phyloP scores from a whole-genome alignment of 2,329 filamentous ascomycete genomes.

The Ophiostoma fasciatum region DNA sequence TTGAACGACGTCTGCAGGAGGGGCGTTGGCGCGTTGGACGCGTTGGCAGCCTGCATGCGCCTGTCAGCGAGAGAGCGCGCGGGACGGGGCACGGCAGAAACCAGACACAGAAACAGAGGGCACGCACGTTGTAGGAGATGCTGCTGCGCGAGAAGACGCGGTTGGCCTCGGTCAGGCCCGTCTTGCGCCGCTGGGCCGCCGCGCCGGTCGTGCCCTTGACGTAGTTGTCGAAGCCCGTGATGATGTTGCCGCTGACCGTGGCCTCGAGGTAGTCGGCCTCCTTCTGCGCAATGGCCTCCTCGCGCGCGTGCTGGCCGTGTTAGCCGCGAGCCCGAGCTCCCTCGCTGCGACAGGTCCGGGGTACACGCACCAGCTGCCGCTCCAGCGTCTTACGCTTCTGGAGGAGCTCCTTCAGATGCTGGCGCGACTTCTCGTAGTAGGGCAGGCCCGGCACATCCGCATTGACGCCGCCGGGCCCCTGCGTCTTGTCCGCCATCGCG shows the following conservation, averaged over 20 bases:
- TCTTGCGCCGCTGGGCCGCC: slow-evolving; percentile 47
- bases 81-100: no score
- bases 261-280: slow-evolving; percentile 86
- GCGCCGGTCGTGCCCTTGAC: slow-evolving; percentile 70
- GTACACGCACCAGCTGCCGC: slow-evolving; percentile 17
- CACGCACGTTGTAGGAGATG: slow-evolving; percentile 39
- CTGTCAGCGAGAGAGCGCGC: neutral
- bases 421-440: slow-evolving; percentile 59
- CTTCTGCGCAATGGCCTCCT: slow-evolving; percentile 71
- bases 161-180: slow-evolving; percentile 51
- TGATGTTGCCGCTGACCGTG: slow-evolving; percentile 82
- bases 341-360: neutral
- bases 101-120: neutral
- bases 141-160: slow-evolving; percentile 57
- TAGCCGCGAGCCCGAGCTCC: neutral
- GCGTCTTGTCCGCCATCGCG: slow-evolving; percentile 19
- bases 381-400: slow-evolving; percentile 46
- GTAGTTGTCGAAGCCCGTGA: slow-evolving; percentile 95
- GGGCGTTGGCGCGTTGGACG: slow-evolving; percentile 39
- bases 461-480: slow-evolving; percentile 7
- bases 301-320: slow-evolving; percentile 21
- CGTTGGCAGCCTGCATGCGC: slow-evolving; percentile 15
- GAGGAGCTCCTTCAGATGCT: slow-evolving; percentile 51
- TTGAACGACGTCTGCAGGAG: slow-evolving; percentile 39
- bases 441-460: slow-evolving; percentile 37